Evolutionary conservation across 352 stramenopile species (phyloP), one percentile per base, ranked within the genome.

Genomic region (Globisporangium recalcitrans): DNA sequence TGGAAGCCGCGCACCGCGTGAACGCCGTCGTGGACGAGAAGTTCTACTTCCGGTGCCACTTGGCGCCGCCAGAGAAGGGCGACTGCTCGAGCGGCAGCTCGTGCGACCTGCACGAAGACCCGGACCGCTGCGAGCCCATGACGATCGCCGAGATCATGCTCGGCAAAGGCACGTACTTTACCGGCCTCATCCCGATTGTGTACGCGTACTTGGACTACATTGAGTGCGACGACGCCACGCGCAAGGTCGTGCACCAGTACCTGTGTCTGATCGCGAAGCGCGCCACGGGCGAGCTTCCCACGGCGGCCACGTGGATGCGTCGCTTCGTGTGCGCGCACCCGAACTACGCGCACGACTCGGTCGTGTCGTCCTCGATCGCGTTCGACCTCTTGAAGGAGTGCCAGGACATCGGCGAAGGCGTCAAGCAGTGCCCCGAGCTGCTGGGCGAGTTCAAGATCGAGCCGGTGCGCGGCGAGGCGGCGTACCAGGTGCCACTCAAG

Each of bases 141-240:
- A 98, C 94, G 4, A 98, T 99, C 71, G 85, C 83, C 27, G 96
- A 99, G 78, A 99, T 98, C 65, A 95, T 97, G 89, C 73, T 97
- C 46, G 90, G 90, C 67, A 98, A 99, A 72, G 93, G 95, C 58
- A 85, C 90, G 68, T 98, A 98, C 79, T 99, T 97, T 73, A 95
- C 96, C 14, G 97, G 97, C 27, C 80, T 99, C 5, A 97, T 99
- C 61, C 95, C 96, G 36, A 80, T 99, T 40, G 84, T 98, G 51
- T 96, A 97, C 71, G 96, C 95, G 16, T 99, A 99, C 74, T 64
- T 99, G 55, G 97, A 99, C 70, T 88, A 98, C 69, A 99, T 99
- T 57, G 90, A 97, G 66, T 99, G 95, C 75, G 96, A 99, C 67
- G 83, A 93, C 51, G 78, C 88, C 26, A 98, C 93, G 27, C 77